These are phyloP conservation scores for Cutaneotrichosporon daszewskae DNA, from an alignment of 1,284 basidiomycete genomes.

Conservation along the genomic window DNA sequence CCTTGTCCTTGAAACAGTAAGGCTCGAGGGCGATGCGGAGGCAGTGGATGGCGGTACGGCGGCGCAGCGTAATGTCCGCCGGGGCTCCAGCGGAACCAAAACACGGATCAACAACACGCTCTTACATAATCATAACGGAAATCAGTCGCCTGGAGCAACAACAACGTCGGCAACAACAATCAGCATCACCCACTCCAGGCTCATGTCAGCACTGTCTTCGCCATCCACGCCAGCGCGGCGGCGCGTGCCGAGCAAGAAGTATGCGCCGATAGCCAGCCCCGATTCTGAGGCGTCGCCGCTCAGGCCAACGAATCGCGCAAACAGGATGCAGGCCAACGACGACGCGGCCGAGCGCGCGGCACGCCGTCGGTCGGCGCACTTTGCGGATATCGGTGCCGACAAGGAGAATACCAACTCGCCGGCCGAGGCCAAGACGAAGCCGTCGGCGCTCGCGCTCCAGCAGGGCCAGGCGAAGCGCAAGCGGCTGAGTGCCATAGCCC, in stretches of 20 bases:
- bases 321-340: conserved; percentile 30
- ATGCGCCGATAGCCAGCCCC: conserved; percentile 1
- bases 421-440: conserved; percentile 14
- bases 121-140: too few relatives aligned
- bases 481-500: conserved; percentile 34
- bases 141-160: too few relatives aligned
- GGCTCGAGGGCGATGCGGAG: not conserved
- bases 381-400: conserved; percentile 20
- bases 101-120: too few relatives aligned
- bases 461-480: conserved; percentile 22
- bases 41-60: too few relatives aligned
- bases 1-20: too few relatives aligned
- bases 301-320: conserved; percentile 6
- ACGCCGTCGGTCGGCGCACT: conserved; percentile 38
- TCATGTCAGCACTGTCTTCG: conserved; percentile 6
- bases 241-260: conserved; percentile 4
- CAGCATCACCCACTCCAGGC: too few relatives aligned
- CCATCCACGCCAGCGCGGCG: conserved; percentile 9
- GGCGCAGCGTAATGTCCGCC: too few relatives aligned
- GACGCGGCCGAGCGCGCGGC: conserved; percentile 38
- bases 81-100: too few relatives aligned
- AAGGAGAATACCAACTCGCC: conserved; percentile 8
- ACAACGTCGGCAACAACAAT: too few relatives aligned
- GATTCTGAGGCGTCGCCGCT: conserved; percentile 6
- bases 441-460: conserved; percentile 27